Conservation (phyloP, 805 yeast species). For the Lipomyces oligophaga region DNA sequence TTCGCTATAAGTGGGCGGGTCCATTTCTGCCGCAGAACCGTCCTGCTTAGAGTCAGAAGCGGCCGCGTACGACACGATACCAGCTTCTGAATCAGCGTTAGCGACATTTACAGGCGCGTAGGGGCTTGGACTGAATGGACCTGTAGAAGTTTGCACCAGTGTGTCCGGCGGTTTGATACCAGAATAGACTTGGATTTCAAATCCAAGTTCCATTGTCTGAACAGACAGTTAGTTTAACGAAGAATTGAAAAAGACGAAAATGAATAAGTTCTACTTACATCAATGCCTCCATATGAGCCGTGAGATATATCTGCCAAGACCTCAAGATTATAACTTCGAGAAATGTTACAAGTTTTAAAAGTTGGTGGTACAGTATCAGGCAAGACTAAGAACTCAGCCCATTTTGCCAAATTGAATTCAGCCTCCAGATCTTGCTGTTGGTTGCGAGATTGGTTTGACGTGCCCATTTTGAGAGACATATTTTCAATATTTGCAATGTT, state of each 20-base stretch:
- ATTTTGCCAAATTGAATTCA: too few relatives aligned
- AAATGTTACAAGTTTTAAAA: conserved; percentile 55
- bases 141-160: conserved; percentile 9
- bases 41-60: neutral
- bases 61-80: neutral
- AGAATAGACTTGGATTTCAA: conserved; percentile 19
- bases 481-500: conserved; percentile 30
- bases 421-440: too few relatives aligned
- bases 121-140: conserved; percentile 1
- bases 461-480: conserved; percentile 12
- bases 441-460: too few relatives aligned
- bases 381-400: too few relatives aligned
- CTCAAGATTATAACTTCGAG: conserved; percentile 43
- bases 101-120: conserved; percentile 1
- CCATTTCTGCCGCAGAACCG: neutral
- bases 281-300: conserved; percentile 39
- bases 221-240: neutral
- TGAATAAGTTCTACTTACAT: too few relatives aligned
- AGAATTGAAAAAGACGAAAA: neutral
- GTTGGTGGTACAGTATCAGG: conserved; percentile 53
- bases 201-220: conserved; percentile 10
- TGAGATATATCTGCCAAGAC: conserved; percentile 37
- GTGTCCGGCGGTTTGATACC: conserved; percentile 25
- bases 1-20: conserved; percentile 24
- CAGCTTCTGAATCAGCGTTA: neutral